Base-by-base conservation (phyloP, 441 rosid species). In the Biscutella laevigata region DNA sequence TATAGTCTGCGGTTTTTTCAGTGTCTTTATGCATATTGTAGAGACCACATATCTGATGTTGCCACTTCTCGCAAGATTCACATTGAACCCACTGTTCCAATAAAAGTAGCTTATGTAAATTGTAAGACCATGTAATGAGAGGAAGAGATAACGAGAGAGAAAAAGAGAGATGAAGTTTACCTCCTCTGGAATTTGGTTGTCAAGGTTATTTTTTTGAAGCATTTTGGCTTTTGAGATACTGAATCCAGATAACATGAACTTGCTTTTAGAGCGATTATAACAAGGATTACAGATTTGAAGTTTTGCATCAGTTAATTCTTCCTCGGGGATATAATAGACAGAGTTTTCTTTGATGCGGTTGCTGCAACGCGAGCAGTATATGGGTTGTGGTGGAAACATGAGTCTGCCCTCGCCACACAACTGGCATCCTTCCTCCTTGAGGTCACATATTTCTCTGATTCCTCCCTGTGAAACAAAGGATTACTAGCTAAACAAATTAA, bases 41-140 rank as follows among this genome's bases (percentile, higher is more conserved):
- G 22, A 87, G 88, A 58, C 81, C 85, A 71, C 94, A 87, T 59
- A 82, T 84, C 64, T 80, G 83, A 66, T 87, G 95, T 57, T 84
- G 89, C 95, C 89, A 83, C 30, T 62, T 52, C 55, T 62, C 42
- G 55, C 90, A 87, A 65, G 68, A 71, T 60, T 71, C 81, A 65
- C 95, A 87, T 38, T 60, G 79, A 61, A 84, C 90, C 89, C 89
- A 86, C 92, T 81, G 77, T 59, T 63, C 29, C 47, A 72, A 47
- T 5, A 61, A 49, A 56, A 34, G 27, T 26, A 21, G 1, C 7
- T 15, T 4, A 44, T 7, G 11, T 32, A 7, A 11, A 6, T 7
- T 21, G 27, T 30, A 46, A 28, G 26, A 28, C 37, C 14, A 44
- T 50, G 20, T 43, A 30, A 11, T 4, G n/a, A 53, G 27, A 34